A percentile compares a stretch with the other conserved stretches of the same genome.
These are phyloP conservation scores for Trichosporon coremiiforme DNA, from an alignment of 1,284 basidiomycete species.

Conservation along the genomic window DNA sequence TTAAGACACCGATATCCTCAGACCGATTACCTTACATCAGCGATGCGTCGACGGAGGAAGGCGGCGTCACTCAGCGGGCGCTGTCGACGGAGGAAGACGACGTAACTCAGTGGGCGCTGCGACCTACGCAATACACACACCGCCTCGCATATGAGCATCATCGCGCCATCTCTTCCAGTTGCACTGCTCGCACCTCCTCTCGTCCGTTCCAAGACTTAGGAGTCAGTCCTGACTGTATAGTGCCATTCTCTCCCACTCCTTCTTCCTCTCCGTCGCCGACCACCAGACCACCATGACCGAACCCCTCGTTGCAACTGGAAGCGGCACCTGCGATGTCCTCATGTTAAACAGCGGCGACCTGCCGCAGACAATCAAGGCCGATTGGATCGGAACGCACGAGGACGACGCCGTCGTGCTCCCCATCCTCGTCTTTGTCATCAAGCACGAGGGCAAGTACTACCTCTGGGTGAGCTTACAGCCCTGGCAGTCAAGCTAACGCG, in stretches of 20 bases:
- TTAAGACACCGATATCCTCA: conserved; percentile 11
- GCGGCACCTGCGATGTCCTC: conserved; percentile 17
- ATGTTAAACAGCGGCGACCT: conserved; percentile 25
- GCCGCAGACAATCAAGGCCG: background rate
- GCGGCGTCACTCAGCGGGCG: background rate
- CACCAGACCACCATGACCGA: background rate
- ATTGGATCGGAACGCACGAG: conserved; percentile 21
- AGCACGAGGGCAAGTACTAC: conserved; percentile 21
- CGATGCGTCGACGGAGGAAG: background rate
- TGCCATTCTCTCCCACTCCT: background rate
- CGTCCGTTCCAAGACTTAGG: background rate
- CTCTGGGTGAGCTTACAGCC: conserved; percentile 18
- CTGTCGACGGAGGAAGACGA: background rate
- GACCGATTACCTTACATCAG: conserved; percentile 9
- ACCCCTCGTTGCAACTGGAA: conserved; percentile 2
- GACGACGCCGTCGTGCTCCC: conserved; percentile 3
- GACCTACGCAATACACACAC: background rate
- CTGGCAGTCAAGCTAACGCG: background rate
- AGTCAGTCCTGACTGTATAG: background rate
- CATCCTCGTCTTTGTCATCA: conserved; percentile 23
- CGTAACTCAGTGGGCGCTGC: background rate
- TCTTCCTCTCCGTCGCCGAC: background rate
- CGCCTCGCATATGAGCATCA: background rate
- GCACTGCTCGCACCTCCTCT: background rate
- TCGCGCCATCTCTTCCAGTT: background rate